phyloP scores from a whole-genome alignment of 441 rosid species.

The Syzygium syzygioides region DNA sequence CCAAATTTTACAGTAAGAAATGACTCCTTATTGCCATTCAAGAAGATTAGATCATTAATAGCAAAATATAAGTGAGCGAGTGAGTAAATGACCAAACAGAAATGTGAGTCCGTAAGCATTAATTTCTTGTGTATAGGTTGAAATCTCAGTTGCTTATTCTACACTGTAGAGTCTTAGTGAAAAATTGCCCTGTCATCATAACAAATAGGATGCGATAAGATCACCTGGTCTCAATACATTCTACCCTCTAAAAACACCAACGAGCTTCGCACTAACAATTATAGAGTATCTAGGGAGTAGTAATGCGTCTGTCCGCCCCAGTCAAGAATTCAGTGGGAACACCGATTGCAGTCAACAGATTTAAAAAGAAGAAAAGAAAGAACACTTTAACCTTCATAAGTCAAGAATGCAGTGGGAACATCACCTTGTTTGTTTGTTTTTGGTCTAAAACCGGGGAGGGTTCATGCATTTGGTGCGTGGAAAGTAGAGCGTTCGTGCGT shows the following conservation, averaged over 20 bases:
- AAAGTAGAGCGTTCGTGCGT: background rate
- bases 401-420: background rate
- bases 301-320: too few relatives aligned
- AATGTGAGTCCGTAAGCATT: background rate
- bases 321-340: too few relatives aligned
- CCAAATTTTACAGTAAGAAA: background rate
- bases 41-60: background rate
- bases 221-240: background rate
- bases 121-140: background rate
- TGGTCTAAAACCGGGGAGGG: background rate
- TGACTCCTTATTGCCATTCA: background rate
- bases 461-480: background rate
- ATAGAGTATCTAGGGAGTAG: too few relatives aligned
- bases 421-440: background rate
- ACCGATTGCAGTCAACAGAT: too few relatives aligned
- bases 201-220: background rate
- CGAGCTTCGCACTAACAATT: too few relatives aligned
- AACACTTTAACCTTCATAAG: background rate
- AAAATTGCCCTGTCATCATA: too few relatives aligned
- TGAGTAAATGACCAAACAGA: background rate
- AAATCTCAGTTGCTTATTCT: too few relatives aligned
- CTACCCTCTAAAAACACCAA: too few relatives aligned
- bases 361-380: too few relatives aligned
- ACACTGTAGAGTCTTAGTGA: background rate
- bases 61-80: background rate